Base-by-base conservation (phyloP, 768 basidiomycete genomes). In the Tylopilus cervinicoccineus region DNA sequence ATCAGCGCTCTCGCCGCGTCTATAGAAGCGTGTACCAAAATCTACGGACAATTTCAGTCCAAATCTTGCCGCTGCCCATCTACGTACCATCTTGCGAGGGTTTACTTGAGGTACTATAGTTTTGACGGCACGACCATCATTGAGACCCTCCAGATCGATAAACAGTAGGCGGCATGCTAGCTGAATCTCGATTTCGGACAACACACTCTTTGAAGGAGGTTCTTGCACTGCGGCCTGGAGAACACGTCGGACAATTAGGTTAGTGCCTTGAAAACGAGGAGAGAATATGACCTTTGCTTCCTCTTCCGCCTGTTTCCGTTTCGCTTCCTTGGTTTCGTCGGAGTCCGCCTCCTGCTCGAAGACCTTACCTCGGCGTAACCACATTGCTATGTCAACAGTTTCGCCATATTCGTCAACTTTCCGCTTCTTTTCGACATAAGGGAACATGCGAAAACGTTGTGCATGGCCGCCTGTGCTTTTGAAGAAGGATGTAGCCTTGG, bases 341-440 rank as follows among this genome's bases (percentile, higher is more conserved):
- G 77, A 84, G 66, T 92, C 91, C 0, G 83, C 85, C 52, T 93
- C 88, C 57, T 95, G 88, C 67, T 95, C 93, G 39, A 96, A 79
- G 36, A 88, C 83, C 69, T 88, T 89, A 1, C 93, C 90, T 61
- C 91, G 90, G 52, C 92, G 76, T 50, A 98, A 65, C 96, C 96
- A 99, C 80, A 92, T 87, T 4, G 88, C 93, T 6, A 98, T 87
- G 66, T 98, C 96, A 43, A 98, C 75, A 10, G 84, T 87, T 73
- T 99, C 96, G 9, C 96, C 96, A 63, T 91, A 99, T 56, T 89
- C 90, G 62, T 99, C 96, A 19, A 98, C 89, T 55, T 88, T 78
- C 55, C 92, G 74, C 62, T 87, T 90, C 69, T 90, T 86, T 70
- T 98, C 95, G 24, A 95, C 82, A 55, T 92, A 93, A 0, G 96